Evolutionary conservation across 169 alveolate species (phyloP).

Genomic region (Plasmodium reichenowi): DNA sequence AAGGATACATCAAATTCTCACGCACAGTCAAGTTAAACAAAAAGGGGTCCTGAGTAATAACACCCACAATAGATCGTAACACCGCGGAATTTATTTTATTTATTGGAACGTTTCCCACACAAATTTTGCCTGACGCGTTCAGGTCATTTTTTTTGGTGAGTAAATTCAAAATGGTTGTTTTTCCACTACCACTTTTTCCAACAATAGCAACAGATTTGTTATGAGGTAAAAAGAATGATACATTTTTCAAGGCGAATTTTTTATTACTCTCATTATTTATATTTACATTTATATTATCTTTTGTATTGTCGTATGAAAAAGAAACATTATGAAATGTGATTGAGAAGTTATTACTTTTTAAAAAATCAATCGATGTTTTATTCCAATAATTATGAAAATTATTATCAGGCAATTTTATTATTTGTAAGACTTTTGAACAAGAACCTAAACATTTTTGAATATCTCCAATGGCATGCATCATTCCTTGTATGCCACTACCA

Average conservation of each 20-base stretch:
- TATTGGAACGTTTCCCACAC: conserved; percentile 70
- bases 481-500: conserved; percentile 81
- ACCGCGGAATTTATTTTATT: conserved; percentile 47
- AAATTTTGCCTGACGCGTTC: conserved; percentile 81
- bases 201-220: conserved; percentile 92
- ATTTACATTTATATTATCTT: neutral
- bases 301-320: conserved; percentile 22
- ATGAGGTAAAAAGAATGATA: conserved; percentile 49
- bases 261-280: neutral
- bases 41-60: conserved; percentile 65
- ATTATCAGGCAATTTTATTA: conserved; percentile 49
- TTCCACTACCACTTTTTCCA: conserved; percentile 96
- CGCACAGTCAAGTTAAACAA: conserved; percentile 30
- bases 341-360: conserved; percentile 27
- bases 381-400: conserved; percentile 42
- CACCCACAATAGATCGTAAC: conserved; percentile 37
- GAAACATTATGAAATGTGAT: conserved; percentile 55
- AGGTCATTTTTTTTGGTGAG: conserved; percentile 90
- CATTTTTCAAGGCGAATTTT: conserved; percentile 47
- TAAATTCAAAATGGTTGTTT: conserved; percentile 92
- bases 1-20: conserved; percentile 32
- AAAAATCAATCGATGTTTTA: conserved; percentile 24
- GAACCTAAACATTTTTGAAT: conserved; percentile 81
- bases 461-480: conserved; percentile 77
- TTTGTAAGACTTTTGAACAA: conserved; percentile 69